Base-by-base conservation (phyloP, 169 alveolate genomes). In the Eimeria necatrix region DNA sequence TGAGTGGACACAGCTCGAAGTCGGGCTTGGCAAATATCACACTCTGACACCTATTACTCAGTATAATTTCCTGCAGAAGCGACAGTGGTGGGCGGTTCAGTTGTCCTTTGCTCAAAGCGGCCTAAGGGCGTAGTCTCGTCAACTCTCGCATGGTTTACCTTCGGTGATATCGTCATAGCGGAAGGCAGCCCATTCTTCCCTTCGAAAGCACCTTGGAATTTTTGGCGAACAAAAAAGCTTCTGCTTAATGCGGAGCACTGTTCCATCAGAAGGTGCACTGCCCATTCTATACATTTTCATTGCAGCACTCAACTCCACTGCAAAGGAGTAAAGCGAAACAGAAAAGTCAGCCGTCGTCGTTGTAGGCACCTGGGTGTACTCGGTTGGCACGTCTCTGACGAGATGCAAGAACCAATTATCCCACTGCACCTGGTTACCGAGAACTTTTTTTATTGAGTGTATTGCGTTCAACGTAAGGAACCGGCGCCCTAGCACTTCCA, bases 401-500 rank as follows among this genome's bases (percentile, higher is more conserved):
- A 76, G n/a, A 10, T 48, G 46, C n/a, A 4, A 1, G 48, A 59
- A 76, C 86, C 86, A 76, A 10, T 16, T 9, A 8, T 76, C 68
- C 86, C 86, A 76, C 20, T 18, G 68, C 86, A 76, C 86, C 4
- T 41, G 86, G 7, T 20, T 14, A 4, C 86, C 86, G 5, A 76
- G 86, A 3, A n/a, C 18, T n/a, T 4, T 49, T 61, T 49, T 76
- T 4, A 76, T 76, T n/a, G 86, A 46, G 24, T 76, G 0, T 61
- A 76, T 8, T 0, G 86, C 56, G 51, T 76, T 7, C 4, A 76
- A 20, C 46, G 48, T n/a, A 18, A 76, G 64, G 49, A 76, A 76
- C 64, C 86, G 61, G 22, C 68, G 68, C 49, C 86, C 86, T 61
- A 76, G 12, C 22, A 41, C 10, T 20, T 76, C 86, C n/a, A 76